phyloP scores from a whole-genome alignment of 805 yeast genomes.

The Pichia heedii region DNA sequence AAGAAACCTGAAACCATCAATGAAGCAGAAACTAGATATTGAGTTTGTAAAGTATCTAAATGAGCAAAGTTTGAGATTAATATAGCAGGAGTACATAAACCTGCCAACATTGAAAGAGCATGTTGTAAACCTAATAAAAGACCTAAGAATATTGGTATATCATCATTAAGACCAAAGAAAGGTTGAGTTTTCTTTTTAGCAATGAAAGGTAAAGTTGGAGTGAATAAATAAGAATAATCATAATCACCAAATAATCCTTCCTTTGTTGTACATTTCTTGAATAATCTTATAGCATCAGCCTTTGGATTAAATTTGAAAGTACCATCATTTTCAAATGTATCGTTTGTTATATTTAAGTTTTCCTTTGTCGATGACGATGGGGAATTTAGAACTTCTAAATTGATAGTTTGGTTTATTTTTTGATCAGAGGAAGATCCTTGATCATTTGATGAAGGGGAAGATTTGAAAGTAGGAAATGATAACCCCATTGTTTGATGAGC shows the following conservation, averaged over 20 bases:
- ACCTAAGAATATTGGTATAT: constrained; percentile 76
- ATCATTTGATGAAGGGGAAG: neutral
- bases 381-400: neutral
- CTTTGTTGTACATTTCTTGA: constrained; percentile 43
- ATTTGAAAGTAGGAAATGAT: constrained; percentile 2
- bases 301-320: neutral
- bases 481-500: constrained; percentile 1
- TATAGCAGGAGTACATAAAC: constrained; percentile 78
- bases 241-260: constrained; percentile 85
- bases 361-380: neutral
- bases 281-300: neutral
- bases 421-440: neutral
- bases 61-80: constrained; percentile 59
- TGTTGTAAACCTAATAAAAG: constrained; percentile 80
- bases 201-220: constrained; percentile 70
- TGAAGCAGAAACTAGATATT: constrained; percentile 64
- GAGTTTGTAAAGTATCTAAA: constrained; percentile 38
- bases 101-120: constrained; percentile 84
- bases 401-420: neutral
- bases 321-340: neutral
- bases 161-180: constrained; percentile 71
- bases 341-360: neutral
- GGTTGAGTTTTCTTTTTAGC: constrained; percentile 50
- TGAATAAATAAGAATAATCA: constrained; percentile 70
- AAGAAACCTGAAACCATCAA: constrained; percentile 64